Evolutionary conservation across 805 yeast species (phyloP).

Genomic region (Starmerella apis): DNA sequence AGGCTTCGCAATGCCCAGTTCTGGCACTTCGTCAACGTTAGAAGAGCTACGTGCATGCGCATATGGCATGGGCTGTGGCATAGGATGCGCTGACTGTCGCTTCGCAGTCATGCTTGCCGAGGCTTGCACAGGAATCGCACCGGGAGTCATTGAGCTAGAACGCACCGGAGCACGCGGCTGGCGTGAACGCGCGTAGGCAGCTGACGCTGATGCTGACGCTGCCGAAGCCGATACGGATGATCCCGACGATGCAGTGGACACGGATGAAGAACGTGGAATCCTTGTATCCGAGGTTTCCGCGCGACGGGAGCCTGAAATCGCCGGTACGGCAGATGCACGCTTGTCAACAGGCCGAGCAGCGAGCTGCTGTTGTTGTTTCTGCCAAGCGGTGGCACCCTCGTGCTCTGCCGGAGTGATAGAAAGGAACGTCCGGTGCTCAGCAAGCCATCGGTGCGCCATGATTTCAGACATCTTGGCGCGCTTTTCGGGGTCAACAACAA

Average conservation of each 20-base stretch:
- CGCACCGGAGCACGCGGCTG: conserved; percentile 8
- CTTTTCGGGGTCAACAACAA: conserved; percentile 69
- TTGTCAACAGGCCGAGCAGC: neutral
- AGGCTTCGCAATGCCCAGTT: conserved; percentile 23
- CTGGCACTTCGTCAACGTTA: conserved; percentile 23
- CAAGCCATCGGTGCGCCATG: conserved; percentile 76
- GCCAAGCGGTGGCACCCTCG: conserved; percentile 41
- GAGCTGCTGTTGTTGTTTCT: conserved; percentile 5
- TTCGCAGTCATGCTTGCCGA: neutral
- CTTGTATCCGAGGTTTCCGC: neutral
- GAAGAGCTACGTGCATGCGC: conserved; percentile 4
- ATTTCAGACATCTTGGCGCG: conserved; percentile 62
- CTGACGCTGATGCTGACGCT: conserved; percentile 7
- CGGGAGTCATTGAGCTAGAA: conserved; percentile 10
- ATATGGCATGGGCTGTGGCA: neutral
- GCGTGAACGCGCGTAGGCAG: conserved; percentile 3
- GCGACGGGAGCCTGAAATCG: neutral
- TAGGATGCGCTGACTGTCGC: conserved; percentile 12
- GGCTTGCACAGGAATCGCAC: neutral
- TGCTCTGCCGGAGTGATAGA: conserved; percentile 82
- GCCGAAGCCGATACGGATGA: neutral
- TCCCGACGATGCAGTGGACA: conserved; percentile 7
- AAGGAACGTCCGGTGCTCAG: conserved; percentile 71
- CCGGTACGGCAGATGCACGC: conserved; percentile 7
- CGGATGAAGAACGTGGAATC: conserved; percentile 8